Evolutionary conservation across 345 rosid species (phyloP).

Genomic region (Syzygium jambos): DNA sequence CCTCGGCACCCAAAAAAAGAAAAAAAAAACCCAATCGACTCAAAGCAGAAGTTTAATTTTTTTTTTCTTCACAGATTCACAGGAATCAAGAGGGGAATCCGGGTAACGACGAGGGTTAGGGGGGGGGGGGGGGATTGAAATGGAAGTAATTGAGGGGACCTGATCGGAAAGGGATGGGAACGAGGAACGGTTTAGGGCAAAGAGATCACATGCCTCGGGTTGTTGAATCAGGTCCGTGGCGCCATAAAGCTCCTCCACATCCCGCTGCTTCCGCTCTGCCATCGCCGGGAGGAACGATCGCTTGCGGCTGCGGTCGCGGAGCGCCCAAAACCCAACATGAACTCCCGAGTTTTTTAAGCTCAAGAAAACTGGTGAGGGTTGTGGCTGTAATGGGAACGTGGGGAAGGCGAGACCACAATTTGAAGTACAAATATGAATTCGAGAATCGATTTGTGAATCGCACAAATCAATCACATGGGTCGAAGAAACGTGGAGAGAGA

Average conservation of each 20-base stretch:
- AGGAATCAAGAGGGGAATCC: background rate
- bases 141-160: background rate
- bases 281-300: slow-evolving; percentile 19
- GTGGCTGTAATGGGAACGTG: background rate
- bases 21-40: background rate
- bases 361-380: background rate
- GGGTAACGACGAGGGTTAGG: background rate
- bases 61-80: background rate
- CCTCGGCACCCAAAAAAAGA: background rate
- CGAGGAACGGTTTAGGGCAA: background rate
- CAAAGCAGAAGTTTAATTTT: background rate
- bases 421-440: background rate
- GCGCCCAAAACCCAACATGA: background rate
- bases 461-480: background rate
- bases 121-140: background rate
- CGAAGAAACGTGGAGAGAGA: too few species aligned
- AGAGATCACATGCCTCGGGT: slow-evolving; percentile 38
- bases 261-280: slow-evolving; percentile 23
- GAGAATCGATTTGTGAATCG: background rate
- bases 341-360: background rate
- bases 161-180: background rate
- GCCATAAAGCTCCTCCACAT: slow-evolving; percentile 24
- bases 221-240: slow-evolving; percentile 23
- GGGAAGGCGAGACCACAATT: background rate
- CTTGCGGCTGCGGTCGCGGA: background rate